Base-by-base conservation (phyloP, 805 yeast species). In the Sugiyamaella valdiviana region DNA sequence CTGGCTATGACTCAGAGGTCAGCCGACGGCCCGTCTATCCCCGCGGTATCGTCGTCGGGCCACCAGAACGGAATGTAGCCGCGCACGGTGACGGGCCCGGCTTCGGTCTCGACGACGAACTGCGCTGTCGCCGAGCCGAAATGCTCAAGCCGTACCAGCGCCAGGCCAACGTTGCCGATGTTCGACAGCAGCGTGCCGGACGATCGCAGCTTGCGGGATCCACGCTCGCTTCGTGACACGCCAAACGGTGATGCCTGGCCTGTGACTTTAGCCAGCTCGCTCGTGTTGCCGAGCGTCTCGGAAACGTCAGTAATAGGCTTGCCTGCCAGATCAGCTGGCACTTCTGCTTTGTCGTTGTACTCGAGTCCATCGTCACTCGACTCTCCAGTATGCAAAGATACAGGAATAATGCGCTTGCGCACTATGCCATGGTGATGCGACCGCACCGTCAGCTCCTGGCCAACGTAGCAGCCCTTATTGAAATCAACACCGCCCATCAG, bases 401-500 rank as follows among this genome's bases (percentile, higher is more conserved):
- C 79, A 0, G 98, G 97, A 42, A 86, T 78, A 2, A 88, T 70
- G 48, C 98, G 71, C 59, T 90, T 89, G 24, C 95, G 73, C n/a
- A 90, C 77, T 1, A 82, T 77, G 2, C 96, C 96, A 26, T 83
- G 80, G 51, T 85, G 86, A 60, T 76, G 82, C 0, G 97, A 83
- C 58, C 99, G 76, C 15, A 90, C 88, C 0, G 97, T 90, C 45
- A 93, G 71, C 63, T 93, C 99, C 66, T 93, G 99, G 1, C 99
- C 99, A 14, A 88, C 82, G 59, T 93, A 93, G 63, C 99, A 93
- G 1, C 99, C 99, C 64, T 93, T 93, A 54, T 88, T 83, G 45
- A 83, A 78, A 46, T 91, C 87, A 12, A 93, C 73, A 0, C 91
- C 95, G 55, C 85, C 83, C 67, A 79, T 78, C 57, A 76, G 79